phyloP scores from a whole-genome alignment of 208 protist genomes.

The Angomonas ambiguus region DNA sequence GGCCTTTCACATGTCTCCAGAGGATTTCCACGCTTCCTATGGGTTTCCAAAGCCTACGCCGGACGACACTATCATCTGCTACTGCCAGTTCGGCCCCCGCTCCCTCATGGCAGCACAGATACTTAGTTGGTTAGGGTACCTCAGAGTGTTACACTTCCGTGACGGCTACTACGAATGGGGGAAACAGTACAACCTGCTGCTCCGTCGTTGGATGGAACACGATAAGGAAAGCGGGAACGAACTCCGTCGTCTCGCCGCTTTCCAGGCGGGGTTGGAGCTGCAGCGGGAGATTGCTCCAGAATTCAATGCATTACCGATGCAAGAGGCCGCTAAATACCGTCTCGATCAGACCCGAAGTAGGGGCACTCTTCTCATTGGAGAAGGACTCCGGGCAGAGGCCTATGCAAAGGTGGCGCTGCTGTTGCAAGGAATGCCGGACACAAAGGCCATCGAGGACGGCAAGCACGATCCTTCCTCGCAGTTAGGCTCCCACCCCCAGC shows the following conservation, averaged over 20 bases:
- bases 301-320: slow-evolving; percentile 70
- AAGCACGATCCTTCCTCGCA: slow-evolving; percentile 2
- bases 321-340: slow-evolving; percentile 55
- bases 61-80: slow-evolving; percentile 73
- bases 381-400: slow-evolving; percentile 53
- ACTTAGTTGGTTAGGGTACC: slow-evolving; percentile 79
- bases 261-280: slow-evolving; percentile 62
- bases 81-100: slow-evolving; percentile 78
- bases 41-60: slow-evolving; percentile 69
- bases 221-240: slow-evolving; percentile 71
- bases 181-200: slow-evolving; percentile 82
- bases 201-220: slow-evolving; percentile 79
- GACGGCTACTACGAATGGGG: slow-evolving; percentile 84
- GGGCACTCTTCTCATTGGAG: slow-evolving; percentile 46
- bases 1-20: slow-evolving; percentile 67
- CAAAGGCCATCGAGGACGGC: slow-evolving; percentile 8
- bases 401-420: slow-evolving; percentile 47
- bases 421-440: slow-evolving; percentile 32
- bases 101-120: slow-evolving; percentile 82
- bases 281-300: slow-evolving; percentile 76
- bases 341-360: slow-evolving; percentile 69
- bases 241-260: slow-evolving; percentile 49
- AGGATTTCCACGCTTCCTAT: slow-evolving; percentile 65
- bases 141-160: slow-evolving; percentile 71
- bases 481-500: slow-evolving; percentile 18